These are phyloP conservation scores for Rhodotorula sp. DNA, from an alignment of 1,284 basidiomycete genomes.

Conservation along the genomic window DNA sequence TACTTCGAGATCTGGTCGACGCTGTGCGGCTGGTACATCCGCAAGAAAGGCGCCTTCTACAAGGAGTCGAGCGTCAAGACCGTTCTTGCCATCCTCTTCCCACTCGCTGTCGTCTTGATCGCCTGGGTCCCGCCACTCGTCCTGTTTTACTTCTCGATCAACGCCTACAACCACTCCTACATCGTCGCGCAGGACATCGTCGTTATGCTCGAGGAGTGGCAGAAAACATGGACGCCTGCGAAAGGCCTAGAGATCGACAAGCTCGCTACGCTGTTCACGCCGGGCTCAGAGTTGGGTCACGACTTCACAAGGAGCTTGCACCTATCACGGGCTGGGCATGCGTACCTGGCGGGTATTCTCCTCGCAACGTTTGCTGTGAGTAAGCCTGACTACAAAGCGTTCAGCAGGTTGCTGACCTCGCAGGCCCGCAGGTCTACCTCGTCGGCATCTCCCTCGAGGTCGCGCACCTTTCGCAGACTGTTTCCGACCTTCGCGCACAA, in stretches of 20 bases:
- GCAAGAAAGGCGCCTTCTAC: conserved; percentile 13
- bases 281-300: conserved; percentile 6
- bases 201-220: neutral
- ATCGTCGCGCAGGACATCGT: neutral
- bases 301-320: neutral
- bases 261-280: conserved; percentile 7
- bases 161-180: conserved; percentile 13
- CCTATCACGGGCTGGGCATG: neutral
- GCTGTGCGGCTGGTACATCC: conserved; percentile 16
- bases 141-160: conserved; percentile 2
- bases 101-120: conserved; percentile 5
- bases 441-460: conserved; percentile 21
- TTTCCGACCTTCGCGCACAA: neutral
- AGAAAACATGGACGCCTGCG: neutral
- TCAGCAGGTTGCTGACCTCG: neutral
- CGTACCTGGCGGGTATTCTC: conserved; percentile 5
- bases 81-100: conserved; percentile 5
- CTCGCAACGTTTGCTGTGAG: conserved; percentile 15
- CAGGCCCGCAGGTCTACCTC: conserved; percentile 10
- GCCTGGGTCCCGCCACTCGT: conserved; percentile 16
- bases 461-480: conserved; percentile 2
- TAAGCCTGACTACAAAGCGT: neutral
- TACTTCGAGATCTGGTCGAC: conserved; percentile 26
- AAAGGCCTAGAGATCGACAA: conserved; percentile 14
- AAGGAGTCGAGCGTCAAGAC: conserved; percentile 4